Evolutionary conservation across 108 stramenopile species (phyloP).

Genomic region (Skeletonema marinoi): DNA sequence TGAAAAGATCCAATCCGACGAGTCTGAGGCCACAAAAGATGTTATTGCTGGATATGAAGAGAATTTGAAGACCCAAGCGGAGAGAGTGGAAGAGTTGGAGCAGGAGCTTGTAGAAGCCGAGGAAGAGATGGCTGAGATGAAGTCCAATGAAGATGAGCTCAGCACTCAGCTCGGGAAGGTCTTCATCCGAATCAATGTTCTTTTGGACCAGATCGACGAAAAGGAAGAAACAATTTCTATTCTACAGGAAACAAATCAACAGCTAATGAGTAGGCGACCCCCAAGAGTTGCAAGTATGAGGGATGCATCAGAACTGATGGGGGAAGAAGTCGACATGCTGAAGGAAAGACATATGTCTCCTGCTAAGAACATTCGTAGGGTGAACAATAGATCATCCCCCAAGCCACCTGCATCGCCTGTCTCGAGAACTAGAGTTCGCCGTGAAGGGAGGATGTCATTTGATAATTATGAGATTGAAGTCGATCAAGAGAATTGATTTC

Average conservation of each 20-base stretch:
- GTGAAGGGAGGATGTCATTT: background rate
- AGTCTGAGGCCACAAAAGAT: constrained; percentile 32
- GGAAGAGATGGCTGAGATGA: constrained; percentile 58
- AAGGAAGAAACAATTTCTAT: background rate
- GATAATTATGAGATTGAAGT: background rate
- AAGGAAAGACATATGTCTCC: background rate
- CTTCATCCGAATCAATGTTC: background rate
- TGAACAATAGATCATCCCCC: background rate
- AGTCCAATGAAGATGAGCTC: constrained; percentile 41
- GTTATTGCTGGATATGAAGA: constrained; percentile 14
- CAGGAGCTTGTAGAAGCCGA: constrained; percentile 34
- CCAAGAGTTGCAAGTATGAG: background rate
- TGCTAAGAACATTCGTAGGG: background rate
- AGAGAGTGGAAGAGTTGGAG: constrained; percentile 19
- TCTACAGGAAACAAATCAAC: background rate
- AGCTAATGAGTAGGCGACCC: background rate
- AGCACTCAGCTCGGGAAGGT: constrained; percentile 39
- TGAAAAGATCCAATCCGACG: constrained; percentile 26
- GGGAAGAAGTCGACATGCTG: background rate
- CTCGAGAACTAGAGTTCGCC: background rate
- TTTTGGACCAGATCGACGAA: background rate
- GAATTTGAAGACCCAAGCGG: constrained; percentile 15
- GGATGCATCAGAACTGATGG: background rate
- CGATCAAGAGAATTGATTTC: background rate
- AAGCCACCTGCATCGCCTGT: background rate